Conservation (phyloP, 2,329 filamentous ascomycete genomes). For the Aspergillus niger region DNA sequence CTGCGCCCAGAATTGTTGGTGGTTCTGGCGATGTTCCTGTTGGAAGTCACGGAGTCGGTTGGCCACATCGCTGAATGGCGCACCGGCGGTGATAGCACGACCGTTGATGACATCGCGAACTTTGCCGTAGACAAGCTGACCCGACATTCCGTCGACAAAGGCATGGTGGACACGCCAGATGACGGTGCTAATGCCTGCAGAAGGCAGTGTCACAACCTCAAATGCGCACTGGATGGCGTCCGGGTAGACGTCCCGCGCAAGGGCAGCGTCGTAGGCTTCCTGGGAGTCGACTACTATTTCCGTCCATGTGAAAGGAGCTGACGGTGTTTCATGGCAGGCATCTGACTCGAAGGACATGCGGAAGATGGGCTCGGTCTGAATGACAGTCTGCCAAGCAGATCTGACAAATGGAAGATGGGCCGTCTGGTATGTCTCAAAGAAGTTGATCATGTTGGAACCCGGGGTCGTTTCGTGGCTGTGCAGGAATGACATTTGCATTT, state of each 20-base stretch:
- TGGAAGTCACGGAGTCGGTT: background rate
- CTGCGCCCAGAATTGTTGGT: constrained; percentile 5
- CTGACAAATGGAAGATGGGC: constrained; percentile 23
- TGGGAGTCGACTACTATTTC: background rate
- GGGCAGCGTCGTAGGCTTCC: background rate
- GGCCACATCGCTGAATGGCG: constrained; percentile 7
- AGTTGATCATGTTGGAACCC: constrained; percentile 9
- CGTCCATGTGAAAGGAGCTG: background rate
- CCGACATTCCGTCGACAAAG: constrained; percentile 37
- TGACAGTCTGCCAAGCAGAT: constrained; percentile 29
- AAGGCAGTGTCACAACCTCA: background rate
- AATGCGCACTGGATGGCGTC: background rate
- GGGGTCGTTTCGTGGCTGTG: constrained; percentile 8
- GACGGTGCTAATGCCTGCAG: constrained; percentile 12
- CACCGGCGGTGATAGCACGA: constrained; percentile 1
- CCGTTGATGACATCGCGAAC: constrained; percentile 20
- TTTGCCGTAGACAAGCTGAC: constrained; percentile 23
- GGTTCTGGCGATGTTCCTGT: background rate
- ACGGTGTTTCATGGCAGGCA: background rate
- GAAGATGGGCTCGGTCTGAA: constrained; percentile 30
- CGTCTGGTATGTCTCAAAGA: constrained; percentile 4
- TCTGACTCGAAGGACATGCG: constrained; percentile 12
- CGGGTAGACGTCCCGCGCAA: background rate
- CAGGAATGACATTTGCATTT: constrained; percentile 12
- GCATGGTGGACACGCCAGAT: constrained; percentile 39